These are phyloP conservation scores for Phyllosticta citriasiana DNA, from an alignment of 2,329 filamentous ascomycete genomes.

Conservation along the genomic window DNA sequence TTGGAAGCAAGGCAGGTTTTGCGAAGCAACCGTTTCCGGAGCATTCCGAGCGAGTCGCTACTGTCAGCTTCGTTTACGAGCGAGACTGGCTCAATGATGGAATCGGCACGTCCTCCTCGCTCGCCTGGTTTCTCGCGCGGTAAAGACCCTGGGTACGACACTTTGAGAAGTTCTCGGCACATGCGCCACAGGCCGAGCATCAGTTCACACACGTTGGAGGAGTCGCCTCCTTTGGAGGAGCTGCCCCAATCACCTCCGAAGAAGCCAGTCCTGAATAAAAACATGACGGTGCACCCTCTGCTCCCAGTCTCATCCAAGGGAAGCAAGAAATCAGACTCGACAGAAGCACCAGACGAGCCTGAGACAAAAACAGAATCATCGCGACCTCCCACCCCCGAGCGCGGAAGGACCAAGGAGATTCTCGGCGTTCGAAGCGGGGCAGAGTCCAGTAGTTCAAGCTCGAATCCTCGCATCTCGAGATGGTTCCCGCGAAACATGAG, in stretches of 20 bases:
- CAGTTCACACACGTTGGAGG: background rate
- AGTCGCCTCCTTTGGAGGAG: background rate
- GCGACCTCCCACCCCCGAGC: background rate
- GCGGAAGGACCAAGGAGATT: slow-evolving; percentile 3
- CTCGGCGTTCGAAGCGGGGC: background rate
- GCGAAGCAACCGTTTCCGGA: background rate
- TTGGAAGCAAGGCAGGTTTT: slow-evolving; percentile 3
- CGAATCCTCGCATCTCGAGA: background rate
- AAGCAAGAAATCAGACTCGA: background rate
- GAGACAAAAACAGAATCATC: background rate
- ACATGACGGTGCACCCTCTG: background rate
- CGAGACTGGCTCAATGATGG: slow-evolving; percentile 15
- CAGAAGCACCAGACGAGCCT: background rate
- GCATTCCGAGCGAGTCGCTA: slow-evolving; percentile 4
- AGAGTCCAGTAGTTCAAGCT: slow-evolving; percentile 2
- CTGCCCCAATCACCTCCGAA: background rate
- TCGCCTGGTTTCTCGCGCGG: slow-evolving; percentile 1
- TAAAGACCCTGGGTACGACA: background rate
- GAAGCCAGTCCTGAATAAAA: background rate
- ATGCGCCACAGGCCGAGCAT: background rate
- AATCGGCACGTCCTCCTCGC: slow-evolving; percentile 16
- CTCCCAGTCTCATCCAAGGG: background rate
- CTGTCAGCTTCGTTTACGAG: slow-evolving; percentile 25
- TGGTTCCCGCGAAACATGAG: slow-evolving; percentile 27
- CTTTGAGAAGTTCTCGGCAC: background rate